These are phyloP conservation scores for Trametes elegans DNA, from an alignment of 768 basidiomycete genomes.

Conservation along the genomic window DNA sequence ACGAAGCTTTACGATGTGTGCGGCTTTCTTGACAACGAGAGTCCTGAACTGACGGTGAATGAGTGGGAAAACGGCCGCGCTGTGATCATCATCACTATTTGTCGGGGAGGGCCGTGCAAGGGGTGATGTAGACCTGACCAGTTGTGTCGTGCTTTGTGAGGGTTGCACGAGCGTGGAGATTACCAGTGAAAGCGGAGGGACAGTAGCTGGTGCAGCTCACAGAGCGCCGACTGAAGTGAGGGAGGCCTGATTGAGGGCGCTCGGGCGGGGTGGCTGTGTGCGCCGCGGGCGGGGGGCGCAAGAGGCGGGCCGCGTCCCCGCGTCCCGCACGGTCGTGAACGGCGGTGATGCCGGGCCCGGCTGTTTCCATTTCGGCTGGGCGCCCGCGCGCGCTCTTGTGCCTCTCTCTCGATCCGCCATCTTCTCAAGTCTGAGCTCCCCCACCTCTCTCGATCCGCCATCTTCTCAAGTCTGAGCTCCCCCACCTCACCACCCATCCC, in stretches of 20 bases:
- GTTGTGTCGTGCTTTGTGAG: neutral
- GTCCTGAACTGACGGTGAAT: neutral
- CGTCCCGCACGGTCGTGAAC: neutral
- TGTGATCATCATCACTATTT: neutral
- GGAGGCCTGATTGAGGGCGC: neutral
- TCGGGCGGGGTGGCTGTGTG: neutral
- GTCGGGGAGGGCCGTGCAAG: neutral
- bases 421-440: neutral
- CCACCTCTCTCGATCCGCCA: neutral
- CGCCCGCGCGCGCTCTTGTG: neutral
- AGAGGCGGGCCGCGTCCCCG: neutral
- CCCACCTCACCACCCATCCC: neutral
- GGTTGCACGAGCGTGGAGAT: neutral
- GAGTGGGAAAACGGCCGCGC: neutral
- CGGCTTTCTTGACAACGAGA: too few relatives aligned
- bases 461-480: neutral
- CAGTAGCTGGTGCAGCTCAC: neutral
- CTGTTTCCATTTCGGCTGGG: slow-evolving; percentile 14
- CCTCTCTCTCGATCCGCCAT: neutral
- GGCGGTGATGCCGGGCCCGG: slow-evolving; percentile 18
- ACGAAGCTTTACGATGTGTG: too few relatives aligned
- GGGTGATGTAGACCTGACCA: neutral
- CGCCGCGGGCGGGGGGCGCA: neutral
- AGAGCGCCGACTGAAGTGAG: neutral
- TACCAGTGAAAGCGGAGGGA: neutral